Percentiles rank a stretch among this genome's conserved stretches.
Conservation (phyloP, 2,329 filamentous ascomycete genomes). For the Botryotinia globosa region DNA sequence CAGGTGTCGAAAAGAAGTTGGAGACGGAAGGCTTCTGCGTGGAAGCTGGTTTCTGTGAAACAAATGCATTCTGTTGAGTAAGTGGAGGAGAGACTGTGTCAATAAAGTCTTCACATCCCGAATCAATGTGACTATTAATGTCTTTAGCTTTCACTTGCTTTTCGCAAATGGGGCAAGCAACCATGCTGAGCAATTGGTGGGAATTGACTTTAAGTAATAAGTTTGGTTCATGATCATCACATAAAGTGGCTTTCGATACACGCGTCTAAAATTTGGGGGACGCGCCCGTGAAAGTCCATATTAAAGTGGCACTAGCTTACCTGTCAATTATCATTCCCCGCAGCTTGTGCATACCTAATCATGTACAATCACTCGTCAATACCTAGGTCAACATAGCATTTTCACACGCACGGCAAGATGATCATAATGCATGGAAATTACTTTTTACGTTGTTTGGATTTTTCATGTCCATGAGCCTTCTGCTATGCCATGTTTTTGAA, state of each 20-base stretch:
- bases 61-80: conserved; percentile 38
- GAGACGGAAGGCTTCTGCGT: conserved; percentile 47
- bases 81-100: conserved; percentile 46
- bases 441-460: conserved; percentile 24
- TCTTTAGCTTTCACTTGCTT: conserved; percentile 66
- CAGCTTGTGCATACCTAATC: not conserved
- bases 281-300: not conserved
- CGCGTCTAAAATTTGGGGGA: conserved; percentile 5
- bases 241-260: not conserved
- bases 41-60: conserved; percentile 47
- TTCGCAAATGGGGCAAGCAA: conserved; percentile 80
- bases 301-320: conserved; percentile 6
- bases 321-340: not conserved
- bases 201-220: not conserved
- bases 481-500: conserved; percentile 37
- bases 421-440: conserved; percentile 14
- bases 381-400: not conserved
- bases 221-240: conserved; percentile 8
- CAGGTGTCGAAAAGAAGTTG: conserved; percentile 60
- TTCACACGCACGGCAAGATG: conserved; percentile 6
- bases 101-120: conserved; percentile 68
- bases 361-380: not conserved
- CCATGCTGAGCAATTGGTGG: conserved; percentile 39
- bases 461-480: conserved; percentile 37
- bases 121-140: conserved; percentile 92